A percentile compares a stretch with the other conserved stretches of the same genome.
Evolutionary conservation across 139 green algal genomes (phyloP).

Genomic region (Volvox africanus): DNA sequence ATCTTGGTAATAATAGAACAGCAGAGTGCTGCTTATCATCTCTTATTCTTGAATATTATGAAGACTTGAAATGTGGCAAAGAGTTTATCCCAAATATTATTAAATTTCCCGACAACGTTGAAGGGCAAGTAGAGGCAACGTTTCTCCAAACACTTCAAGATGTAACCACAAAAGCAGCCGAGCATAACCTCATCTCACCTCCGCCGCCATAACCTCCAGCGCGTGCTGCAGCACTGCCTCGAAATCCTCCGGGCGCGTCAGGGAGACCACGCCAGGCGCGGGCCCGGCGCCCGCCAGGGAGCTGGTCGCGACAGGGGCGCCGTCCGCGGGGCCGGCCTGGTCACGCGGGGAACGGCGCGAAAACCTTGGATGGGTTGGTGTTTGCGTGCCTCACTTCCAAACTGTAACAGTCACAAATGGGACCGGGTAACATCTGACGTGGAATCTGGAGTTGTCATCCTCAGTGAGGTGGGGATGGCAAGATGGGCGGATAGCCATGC

Average conservation of each 20-base stretch:
- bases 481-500: no score
- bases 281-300: background rate
- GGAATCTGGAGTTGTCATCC: background rate
- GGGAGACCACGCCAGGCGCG: background rate
- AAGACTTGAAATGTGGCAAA: background rate
- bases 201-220: constrained; percentile 64
- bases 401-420: background rate
- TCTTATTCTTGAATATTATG: no score
- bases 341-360: background rate
- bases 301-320: background rate
- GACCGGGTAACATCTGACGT: background rate
- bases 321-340: background rate
- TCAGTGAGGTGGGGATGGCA: no score
- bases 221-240: constrained; percentile 74
- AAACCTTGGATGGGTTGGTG: background rate
- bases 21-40: no score
- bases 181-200: constrained; percentile 54
- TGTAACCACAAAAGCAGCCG: no score
- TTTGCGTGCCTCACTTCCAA: no score
- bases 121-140: background rate
- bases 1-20: no score
- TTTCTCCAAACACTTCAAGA: background rate
- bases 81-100: background rate
- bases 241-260: constrained; percentile 73
- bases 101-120: background rate